phyloP scores from a whole-genome alignment of 2,329 filamentous ascomycete species.

The Talaromyces amestolkiae region DNA sequence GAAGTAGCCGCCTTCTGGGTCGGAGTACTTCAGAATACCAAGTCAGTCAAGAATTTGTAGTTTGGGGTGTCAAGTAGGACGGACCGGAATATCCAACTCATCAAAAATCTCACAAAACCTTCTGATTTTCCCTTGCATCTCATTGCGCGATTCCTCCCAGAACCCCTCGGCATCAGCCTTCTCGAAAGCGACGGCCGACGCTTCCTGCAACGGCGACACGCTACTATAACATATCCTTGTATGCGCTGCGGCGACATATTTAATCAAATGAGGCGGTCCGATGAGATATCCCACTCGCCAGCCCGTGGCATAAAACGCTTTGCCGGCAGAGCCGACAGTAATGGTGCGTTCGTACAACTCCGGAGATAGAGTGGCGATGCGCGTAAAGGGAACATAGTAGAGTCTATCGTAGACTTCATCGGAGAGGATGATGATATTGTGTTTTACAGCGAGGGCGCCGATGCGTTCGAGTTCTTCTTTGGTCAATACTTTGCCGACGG shows the following conservation, averaged over 20 bases:
- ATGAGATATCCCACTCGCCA: constrained; percentile 97
- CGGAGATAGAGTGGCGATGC: constrained; percentile 84
- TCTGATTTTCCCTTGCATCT: constrained; percentile 88
- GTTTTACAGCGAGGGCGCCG: constrained; percentile 82
- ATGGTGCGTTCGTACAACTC: constrained; percentile 85
- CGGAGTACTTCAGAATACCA: constrained; percentile 60
- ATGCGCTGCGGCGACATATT: constrained; percentile 88
- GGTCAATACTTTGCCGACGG: constrained; percentile 92
- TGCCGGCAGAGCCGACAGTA: constrained; percentile 92
- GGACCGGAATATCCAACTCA: constrained; percentile 66
- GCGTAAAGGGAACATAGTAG: constrained; percentile 92
- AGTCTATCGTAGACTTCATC: constrained; percentile 94
- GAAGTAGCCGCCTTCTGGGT: constrained; percentile 96
- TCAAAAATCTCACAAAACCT: constrained; percentile 79
- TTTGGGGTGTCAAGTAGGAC: background rate
- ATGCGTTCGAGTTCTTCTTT: constrained; percentile 78
- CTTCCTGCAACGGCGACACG: constrained; percentile 91
- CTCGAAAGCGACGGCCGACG: constrained; percentile 89
- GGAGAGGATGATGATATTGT: constrained; percentile 89
- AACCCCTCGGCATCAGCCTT: constrained; percentile 80
- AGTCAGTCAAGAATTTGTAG: background rate
- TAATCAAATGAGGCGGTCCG: constrained; percentile 81
- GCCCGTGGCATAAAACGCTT: constrained; percentile 97
- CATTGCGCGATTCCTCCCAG: constrained; percentile 77
- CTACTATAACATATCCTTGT: constrained; percentile 95